Evolutionary conservation across 108 stramenopile species (phyloP).

Genomic region (Mediolabrus comicus): DNA sequence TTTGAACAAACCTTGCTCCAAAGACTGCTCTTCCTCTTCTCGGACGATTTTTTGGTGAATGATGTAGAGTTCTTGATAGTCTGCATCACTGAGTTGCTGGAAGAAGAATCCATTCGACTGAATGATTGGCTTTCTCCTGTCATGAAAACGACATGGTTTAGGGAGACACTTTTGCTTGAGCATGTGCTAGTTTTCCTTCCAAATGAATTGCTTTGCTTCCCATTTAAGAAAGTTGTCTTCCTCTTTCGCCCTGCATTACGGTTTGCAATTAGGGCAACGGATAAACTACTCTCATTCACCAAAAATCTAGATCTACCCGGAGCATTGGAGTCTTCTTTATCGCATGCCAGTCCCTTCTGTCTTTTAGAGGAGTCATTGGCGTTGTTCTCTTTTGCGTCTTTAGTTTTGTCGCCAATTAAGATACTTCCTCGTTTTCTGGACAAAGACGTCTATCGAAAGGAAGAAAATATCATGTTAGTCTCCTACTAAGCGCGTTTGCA

Average conservation of each 20-base stretch:
- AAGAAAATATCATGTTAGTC: not conserved
- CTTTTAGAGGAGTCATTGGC: not conserved
- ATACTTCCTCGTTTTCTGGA: conserved; percentile 39
- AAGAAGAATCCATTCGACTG: conserved; percentile 23
- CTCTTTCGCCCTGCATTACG: conserved; percentile 42
- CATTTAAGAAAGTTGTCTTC: conserved; percentile 61
- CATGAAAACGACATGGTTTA: conserved; percentile 73
- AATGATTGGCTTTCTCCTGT: conserved; percentile 37
- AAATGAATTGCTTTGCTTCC: conserved; percentile 34
- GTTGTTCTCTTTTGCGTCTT: conserved; percentile 5
- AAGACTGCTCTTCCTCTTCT: conserved; percentile 47
- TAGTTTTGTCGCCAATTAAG: conserved; percentile 13
- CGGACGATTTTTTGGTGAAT: conserved; percentile 9
- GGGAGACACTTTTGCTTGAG: conserved; percentile 61
- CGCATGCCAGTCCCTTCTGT: not conserved
- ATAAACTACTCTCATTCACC: conserved; percentile 47
- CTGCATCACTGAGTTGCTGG: conserved; percentile 7
- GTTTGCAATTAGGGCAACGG: conserved; percentile 61
- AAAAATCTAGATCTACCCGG: conserved; percentile 12
- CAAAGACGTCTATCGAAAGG: conserved; percentile 8
- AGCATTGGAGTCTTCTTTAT: not conserved
- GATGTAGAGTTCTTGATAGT: conserved; percentile 14
- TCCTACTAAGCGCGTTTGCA: not conserved
- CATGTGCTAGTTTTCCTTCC: conserved; percentile 26
- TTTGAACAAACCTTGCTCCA: conserved; percentile 54